Evolutionary conservation across 179 eudicot genomes (phyloP).

Genomic region (Actinidia arguta): DNA sequence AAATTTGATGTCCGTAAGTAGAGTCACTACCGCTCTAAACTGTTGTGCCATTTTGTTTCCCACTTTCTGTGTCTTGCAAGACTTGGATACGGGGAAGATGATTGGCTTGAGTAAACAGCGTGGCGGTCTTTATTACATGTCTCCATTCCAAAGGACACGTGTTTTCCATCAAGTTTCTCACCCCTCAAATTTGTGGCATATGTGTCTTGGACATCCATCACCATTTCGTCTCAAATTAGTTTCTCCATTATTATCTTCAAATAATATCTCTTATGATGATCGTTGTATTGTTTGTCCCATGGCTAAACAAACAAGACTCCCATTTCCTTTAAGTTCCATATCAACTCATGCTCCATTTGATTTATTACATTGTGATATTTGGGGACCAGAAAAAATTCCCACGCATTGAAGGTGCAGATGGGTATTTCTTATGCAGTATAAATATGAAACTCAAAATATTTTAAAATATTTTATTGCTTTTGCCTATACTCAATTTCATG

Average conservation of each 20-base stretch:
- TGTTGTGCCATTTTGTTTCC: slow-evolving; percentile 18
- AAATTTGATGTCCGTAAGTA: slow-evolving; percentile 15
- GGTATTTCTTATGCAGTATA: slow-evolving; percentile 3
- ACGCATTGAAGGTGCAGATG: slow-evolving; percentile 19
- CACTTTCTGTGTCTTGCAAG: slow-evolving; percentile 22
- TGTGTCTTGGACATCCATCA: not conserved
- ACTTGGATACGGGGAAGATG: slow-evolving; percentile 25
- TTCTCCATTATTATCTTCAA: not conserved
- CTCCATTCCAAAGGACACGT: no score
- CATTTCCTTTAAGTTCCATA: slow-evolving; percentile 13
- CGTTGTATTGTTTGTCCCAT: slow-evolving; percentile 15
- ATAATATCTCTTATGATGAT: not conserved
- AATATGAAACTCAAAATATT: slow-evolving; percentile 16
- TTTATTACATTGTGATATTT: slow-evolving; percentile 24
- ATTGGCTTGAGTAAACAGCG: slow-evolving; percentile 29
- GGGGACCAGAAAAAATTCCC: slow-evolving; percentile 16
- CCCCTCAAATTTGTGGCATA: not conserved
- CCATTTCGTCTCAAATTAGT: not conserved
- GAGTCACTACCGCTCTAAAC: not conserved
- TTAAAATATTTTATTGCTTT: slow-evolving; percentile 2
- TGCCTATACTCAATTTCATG: not conserved
- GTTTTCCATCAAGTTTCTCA: not conserved
- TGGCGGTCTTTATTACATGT: slow-evolving; percentile 7
- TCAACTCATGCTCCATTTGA: slow-evolving; percentile 16
- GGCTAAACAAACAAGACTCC: slow-evolving; percentile 18